Evolutionary conservation across 495 filamentous ascomycete species (phyloP).

Genomic region (Aspergillus sparsus): DNA sequence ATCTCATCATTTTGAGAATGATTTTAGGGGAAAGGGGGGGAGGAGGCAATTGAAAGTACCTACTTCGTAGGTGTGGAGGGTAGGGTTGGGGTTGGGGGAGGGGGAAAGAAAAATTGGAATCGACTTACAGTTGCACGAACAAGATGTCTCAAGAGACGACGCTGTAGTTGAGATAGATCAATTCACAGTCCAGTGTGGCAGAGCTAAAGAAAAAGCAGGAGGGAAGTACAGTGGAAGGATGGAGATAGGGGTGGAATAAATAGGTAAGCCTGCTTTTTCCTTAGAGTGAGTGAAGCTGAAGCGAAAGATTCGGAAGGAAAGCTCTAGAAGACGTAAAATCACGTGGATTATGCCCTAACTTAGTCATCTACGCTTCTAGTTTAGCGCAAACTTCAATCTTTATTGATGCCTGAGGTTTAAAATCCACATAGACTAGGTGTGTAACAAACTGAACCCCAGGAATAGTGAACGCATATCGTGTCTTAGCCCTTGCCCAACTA

Average conservation of each 20-base stretch:
- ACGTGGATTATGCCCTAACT: slow-evolving; percentile 26
- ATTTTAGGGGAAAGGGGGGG: background rate
- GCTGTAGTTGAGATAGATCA: slow-evolving; percentile 31
- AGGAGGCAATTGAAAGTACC: slow-evolving; percentile 13
- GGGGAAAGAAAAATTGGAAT: slow-evolving; percentile 14
- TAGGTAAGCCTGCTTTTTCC: background rate
- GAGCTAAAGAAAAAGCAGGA: slow-evolving; percentile 9
- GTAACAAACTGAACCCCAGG: too few relatives aligned
- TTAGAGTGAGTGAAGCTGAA: slow-evolving; percentile 14
- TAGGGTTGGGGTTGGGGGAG: slow-evolving; percentile 16
- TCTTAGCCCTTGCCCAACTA: too few relatives aligned
- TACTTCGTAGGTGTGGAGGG: slow-evolving; percentile 3
- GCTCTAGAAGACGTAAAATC: slow-evolving; percentile 45
- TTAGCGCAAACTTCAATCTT: too few relatives aligned
- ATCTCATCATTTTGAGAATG: slow-evolving; percentile 46
- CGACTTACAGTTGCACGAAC: slow-evolving; percentile 28
- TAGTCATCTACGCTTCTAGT: too few relatives aligned
- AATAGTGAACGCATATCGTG: too few relatives aligned
- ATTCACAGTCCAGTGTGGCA: slow-evolving; percentile 21
- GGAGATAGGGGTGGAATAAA: slow-evolving; percentile 10
- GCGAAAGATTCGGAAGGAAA: slow-evolving; percentile 40
- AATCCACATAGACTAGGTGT: too few relatives aligned
- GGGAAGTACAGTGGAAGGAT: slow-evolving; percentile 20
- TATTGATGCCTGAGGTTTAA: too few relatives aligned
- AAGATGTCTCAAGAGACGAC: slow-evolving; percentile 15